Conservation (phyloP, 2,329 filamentous ascomycete species). For the Alternaria infectoria region DNA sequence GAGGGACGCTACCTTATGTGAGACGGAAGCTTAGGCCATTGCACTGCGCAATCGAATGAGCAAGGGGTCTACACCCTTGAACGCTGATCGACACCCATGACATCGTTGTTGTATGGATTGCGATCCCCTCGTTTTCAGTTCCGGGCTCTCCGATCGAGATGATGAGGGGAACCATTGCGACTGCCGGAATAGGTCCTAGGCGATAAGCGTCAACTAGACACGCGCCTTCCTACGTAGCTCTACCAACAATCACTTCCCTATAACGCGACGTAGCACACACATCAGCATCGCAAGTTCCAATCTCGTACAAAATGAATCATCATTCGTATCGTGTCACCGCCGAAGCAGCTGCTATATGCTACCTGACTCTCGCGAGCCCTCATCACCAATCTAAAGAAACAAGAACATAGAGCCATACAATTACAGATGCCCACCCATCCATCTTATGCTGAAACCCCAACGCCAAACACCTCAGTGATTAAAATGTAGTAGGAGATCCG, state of each 20-base stretch:
- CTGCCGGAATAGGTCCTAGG: no score
- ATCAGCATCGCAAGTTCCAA: neutral
- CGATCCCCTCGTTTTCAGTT: neutral
- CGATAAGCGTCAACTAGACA: neutral
- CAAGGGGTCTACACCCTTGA: neutral
- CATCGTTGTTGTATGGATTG: neutral
- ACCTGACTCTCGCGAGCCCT: constrained; percentile 7
- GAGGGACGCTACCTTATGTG: neutral
- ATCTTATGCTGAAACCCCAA: constrained; percentile 3
- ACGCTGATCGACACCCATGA: neutral
- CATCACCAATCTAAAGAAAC: constrained; percentile 1
- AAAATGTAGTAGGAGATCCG: neutral
- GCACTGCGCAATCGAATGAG: neutral
- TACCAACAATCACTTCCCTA: neutral
- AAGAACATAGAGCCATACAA: neutral
- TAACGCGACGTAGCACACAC: neutral
- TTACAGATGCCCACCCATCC: constrained; percentile 11
- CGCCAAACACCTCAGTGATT: constrained; percentile 1
- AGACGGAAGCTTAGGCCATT: neutral
- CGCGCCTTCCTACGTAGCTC: neutral
- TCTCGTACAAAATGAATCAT: neutral
- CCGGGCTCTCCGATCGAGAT: neutral
- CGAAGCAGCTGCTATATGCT: neutral
- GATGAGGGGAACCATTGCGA: neutral
- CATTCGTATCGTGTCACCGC: neutral